Conservation (phyloP, 2,329 filamentous ascomycete genomes). For the Xylaria digitata region DNA sequence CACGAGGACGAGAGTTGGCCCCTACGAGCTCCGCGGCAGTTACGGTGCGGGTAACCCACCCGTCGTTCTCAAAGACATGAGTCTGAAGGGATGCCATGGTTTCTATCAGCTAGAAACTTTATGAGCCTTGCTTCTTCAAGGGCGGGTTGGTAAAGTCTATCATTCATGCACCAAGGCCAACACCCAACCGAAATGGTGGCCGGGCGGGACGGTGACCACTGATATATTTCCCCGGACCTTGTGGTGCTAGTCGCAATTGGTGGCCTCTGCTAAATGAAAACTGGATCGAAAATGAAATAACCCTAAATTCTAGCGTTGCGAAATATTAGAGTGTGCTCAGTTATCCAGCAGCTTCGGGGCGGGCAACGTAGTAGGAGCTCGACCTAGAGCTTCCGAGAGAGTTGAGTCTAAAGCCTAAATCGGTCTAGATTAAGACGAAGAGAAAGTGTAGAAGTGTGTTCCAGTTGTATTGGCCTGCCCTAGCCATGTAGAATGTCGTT, state of each 20-base stretch:
- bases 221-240: not conserved
- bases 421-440: not conserved
- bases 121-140: not conserved
- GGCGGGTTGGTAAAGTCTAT: not conserved
- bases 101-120: slow-evolving; percentile 4
- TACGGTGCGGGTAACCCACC: slow-evolving; percentile 68
- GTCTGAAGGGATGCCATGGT: slow-evolving; percentile 63
- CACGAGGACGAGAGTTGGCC: slow-evolving; percentile 51
- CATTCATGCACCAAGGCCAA: not conserved
- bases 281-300: not conserved
- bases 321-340: not conserved
- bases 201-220: not conserved
- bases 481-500: not conserved
- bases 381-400: not conserved
- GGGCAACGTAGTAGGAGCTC: not conserved
- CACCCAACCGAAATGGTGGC: not conserved
- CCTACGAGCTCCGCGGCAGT: slow-evolving; percentile 52
- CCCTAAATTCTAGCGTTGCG: not conserved
- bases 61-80: slow-evolving; percentile 64
- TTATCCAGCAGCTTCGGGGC: not conserved
- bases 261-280: too few species aligned
- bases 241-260: too few species aligned
- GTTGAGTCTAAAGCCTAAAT: too few species aligned
- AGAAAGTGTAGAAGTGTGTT: not conserved
- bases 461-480: not conserved